Evolutionary conservation across 345 rosid genomes (phyloP).

Genomic region (Brassica incana): DNA sequence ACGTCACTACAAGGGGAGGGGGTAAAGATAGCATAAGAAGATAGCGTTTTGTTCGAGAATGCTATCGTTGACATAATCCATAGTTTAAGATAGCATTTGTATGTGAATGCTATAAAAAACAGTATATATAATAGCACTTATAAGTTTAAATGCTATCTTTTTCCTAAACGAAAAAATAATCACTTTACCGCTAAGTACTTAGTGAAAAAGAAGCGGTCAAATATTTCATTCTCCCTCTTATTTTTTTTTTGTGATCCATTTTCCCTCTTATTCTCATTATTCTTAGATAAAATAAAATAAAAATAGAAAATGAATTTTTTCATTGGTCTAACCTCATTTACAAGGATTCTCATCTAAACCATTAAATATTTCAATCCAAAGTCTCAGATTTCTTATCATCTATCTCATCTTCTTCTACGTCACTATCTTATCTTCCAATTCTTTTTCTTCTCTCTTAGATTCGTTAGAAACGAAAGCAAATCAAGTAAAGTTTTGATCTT

Average conservation of each 20-base stretch:
- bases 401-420: neutral
- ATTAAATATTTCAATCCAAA: neutral
- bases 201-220: too few relatives aligned
- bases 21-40: too few relatives aligned
- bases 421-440: neutral
- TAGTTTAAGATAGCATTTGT: neutral
- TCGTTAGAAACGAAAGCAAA: neutral
- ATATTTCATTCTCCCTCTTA: neutral
- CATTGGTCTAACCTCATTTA: neutral
- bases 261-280: too few relatives aligned
- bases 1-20: too few relatives aligned
- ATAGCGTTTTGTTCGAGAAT: too few relatives aligned
- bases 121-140: too few relatives aligned
- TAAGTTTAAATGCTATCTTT: neutral
- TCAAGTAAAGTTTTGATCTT: neutral
- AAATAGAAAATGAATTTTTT: too few relatives aligned
- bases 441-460: neutral
- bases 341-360: neutral
- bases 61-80: too few relatives aligned
- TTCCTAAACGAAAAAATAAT: neutral
- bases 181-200: neutral
- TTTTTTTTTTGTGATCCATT: neutral
- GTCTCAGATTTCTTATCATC: neutral
- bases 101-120: too few relatives aligned
- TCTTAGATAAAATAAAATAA: too few relatives aligned